Evolutionary conservation across 495 filamentous ascomycete species (phyloP), one percentile per base, ranked within the genome.

Genomic region (Daldinia childiae): DNA sequence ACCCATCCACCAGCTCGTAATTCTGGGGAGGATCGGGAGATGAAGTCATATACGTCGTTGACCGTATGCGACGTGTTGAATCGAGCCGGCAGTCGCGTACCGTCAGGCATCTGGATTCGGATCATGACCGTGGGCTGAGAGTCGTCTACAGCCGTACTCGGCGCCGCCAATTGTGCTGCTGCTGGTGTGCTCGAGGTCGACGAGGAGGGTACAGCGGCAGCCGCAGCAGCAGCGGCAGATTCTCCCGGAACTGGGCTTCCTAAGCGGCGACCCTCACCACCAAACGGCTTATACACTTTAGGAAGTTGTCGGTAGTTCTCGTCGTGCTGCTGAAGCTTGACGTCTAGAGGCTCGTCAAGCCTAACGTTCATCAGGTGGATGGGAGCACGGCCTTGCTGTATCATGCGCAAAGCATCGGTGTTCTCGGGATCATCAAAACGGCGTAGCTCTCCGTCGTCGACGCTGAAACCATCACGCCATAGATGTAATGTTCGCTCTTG

Each of bases 51-150:
- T 27, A 99, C 90, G 73, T 98, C 93, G 27, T 91, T 93, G 62
- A 99, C 87, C 0, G 94, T 98, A 70, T 97, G 92, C 1, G 86
- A 91, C 2, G 92, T 92, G 80, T 98, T 99, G 84, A 99, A 99
- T 27, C 94, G 88, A 32, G 92, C 93, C 1, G 89, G 89, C 8
- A 99, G 80, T 30, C 93, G 88, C 2, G 94, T 93, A 8, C 95
- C 95, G 76, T 99, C 93, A 1, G 92, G 93, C 36, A 99, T 87
- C 66, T 95, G 92, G 60, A 98, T 91, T 75, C 97, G 93, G 45
- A 99, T 81, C 58, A 87, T 91, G 7, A 98, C 74, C 0, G 84
- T 88, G 6, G 96, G 95, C 75, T 91, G 88, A 8, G 92, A 91
- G 58, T 90, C 84, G 76, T 99, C 90, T 34, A 96, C 80, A 27